Evolutionary conservation across 2,329 filamentous ascomycete species (phyloP).

Genomic region (Arachnomyces sp.): DNA sequence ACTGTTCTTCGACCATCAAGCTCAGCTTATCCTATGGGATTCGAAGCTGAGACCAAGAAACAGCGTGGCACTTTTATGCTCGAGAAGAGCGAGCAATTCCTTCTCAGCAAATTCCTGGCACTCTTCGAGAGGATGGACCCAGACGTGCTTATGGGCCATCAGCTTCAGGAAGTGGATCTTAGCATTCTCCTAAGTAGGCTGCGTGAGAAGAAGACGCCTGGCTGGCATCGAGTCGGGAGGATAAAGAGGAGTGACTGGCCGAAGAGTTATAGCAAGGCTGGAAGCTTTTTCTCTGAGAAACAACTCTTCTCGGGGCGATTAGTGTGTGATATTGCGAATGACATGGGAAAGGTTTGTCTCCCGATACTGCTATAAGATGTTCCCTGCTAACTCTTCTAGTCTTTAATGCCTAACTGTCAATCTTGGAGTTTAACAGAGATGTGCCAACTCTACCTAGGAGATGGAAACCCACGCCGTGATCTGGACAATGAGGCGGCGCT

Average conservation of each 20-base stretch:
- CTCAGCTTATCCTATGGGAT: conserved; percentile 71
- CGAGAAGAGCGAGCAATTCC: conserved; percentile 73
- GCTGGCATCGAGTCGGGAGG: conserved; percentile 89
- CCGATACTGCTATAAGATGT: background rate
- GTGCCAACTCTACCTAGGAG: conserved; percentile 79
- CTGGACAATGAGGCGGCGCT: conserved; percentile 82
- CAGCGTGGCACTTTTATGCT: conserved; percentile 69
- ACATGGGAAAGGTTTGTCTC: conserved; percentile 65
- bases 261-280: conserved; percentile 71
- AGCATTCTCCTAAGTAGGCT: conserved; percentile 80
- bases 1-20: conserved; percentile 79
- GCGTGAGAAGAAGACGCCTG: conserved; percentile 80
- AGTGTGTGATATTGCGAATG: conserved; percentile 89
- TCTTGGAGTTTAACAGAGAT: conserved; percentile 98
- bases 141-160: conserved; percentile 87
- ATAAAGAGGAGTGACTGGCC: conserved; percentile 82
- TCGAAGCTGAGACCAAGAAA: conserved; percentile 68
- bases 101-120: conserved; percentile 81
- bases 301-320: conserved; percentile 82
- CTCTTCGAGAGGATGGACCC: conserved; percentile 82
- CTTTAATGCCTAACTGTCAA: conserved; percentile 92
- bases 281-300: conserved; percentile 86
- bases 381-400: conserved; percentile 36
- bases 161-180: conserved; percentile 95
- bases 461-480: conserved; percentile 65